These are phyloP conservation scores for Myrica gale DNA, from an alignment of 306 rosid genomes.

Conservation along the genomic window DNA sequence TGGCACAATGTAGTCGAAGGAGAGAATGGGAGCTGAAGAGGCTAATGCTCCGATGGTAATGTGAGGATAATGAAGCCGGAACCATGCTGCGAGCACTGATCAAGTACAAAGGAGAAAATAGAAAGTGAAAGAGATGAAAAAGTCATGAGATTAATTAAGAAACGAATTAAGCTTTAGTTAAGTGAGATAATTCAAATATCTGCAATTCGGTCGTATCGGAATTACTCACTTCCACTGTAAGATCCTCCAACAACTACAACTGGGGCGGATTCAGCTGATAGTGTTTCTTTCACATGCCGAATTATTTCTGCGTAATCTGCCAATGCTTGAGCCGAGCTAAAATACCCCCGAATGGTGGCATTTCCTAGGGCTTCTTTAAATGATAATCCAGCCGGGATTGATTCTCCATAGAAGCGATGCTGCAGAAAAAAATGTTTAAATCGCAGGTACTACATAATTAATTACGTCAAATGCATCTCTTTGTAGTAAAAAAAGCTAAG, in stretches of 20 bases:
- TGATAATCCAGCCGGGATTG: slow-evolving; percentile 58
- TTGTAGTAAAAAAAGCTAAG: no score
- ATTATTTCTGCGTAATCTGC: slow-evolving; percentile 68
- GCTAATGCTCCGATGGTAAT: slow-evolving; percentile 45
- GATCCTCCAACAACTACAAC: slow-evolving; percentile 62
- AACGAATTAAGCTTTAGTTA: neutral
- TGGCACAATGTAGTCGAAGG: slow-evolving; percentile 40
- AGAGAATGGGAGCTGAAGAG: slow-evolving; percentile 49
- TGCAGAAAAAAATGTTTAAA: slow-evolving; percentile 2
- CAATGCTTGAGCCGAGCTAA: slow-evolving; percentile 77
- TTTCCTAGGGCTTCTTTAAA: slow-evolving; percentile 54
- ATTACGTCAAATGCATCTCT: no score
- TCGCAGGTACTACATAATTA: neutral
- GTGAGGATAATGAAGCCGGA: slow-evolving; percentile 51
- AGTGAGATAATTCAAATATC: neutral
- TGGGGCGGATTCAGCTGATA: slow-evolving; percentile 43
- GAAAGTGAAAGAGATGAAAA: neutral
- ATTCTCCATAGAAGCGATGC: slow-evolving; percentile 81
- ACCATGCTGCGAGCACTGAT: slow-evolving; percentile 51
- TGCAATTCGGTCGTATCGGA: neutral
- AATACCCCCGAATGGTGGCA: slow-evolving; percentile 57
- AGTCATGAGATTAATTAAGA: neutral
- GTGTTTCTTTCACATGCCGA: slow-evolving; percentile 38
- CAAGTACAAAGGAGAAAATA: neutral
- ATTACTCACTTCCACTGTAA: slow-evolving; percentile 64